These are phyloP conservation scores for Ophiostoma tasmaniense DNA, from an alignment of 2,329 filamentous ascomycete species.

Conservation along the genomic window DNA sequence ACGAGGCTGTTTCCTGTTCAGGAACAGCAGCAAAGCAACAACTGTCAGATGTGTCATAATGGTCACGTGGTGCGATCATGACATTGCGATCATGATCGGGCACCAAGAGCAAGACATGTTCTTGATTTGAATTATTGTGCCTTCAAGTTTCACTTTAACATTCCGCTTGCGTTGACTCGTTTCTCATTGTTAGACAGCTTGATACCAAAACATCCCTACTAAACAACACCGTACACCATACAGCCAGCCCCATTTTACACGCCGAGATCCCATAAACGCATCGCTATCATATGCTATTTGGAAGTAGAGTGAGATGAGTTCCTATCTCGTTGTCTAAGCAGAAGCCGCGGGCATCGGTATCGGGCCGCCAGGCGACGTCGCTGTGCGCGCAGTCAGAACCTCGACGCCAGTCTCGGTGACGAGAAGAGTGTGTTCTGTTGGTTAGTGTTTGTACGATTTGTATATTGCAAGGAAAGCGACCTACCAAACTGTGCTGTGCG, in stretches of 20 bases:
- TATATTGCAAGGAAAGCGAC: too few relatives aligned
- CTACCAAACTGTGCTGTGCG: slow-evolving; percentile 85
- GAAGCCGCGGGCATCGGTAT: slow-evolving; percentile 43
- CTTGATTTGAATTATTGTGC: too few relatives aligned
- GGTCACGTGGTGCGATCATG: neutral
- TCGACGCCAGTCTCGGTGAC: slow-evolving; percentile 81
- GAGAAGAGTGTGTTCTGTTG: slow-evolving; percentile 67
- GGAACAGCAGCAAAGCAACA: neutral
- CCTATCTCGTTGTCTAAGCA: neutral
- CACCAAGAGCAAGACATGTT: neutral
- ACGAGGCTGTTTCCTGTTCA: neutral
- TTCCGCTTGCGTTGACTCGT: neutral
- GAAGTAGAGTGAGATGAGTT: neutral
- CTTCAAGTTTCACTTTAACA: neutral
- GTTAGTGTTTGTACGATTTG: neutral
- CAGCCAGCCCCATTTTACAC: neutral
- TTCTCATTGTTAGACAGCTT: neutral
- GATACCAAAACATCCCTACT: neutral
- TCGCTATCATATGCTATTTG: neutral
- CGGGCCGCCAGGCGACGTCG: slow-evolving; percentile 68
- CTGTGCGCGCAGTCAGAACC: slow-evolving; percentile 65
- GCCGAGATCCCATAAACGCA: neutral
- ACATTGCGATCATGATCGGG: neutral
- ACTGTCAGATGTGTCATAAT: neutral
- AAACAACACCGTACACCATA: neutral